These are phyloP conservation scores for Millerozyma miso DNA, from an alignment of 805 yeast species.

Conservation along the genomic window DNA sequence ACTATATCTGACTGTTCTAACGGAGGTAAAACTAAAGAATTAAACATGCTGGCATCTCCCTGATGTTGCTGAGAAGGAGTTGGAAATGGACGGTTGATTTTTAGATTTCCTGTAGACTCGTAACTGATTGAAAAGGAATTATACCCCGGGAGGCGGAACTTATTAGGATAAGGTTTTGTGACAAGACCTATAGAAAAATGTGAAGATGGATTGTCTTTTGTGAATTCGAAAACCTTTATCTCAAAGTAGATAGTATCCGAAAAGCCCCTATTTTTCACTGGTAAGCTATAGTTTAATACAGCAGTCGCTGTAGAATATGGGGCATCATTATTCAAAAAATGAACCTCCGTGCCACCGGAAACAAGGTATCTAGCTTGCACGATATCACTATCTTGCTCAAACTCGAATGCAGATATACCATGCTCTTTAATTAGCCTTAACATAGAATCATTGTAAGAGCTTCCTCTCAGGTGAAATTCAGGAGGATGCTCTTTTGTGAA, in stretches of 20 bases:
- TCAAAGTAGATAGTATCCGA: conserved; percentile 61
- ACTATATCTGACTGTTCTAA: conserved; percentile 50
- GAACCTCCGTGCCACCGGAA: conserved; percentile 36
- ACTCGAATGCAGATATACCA: conserved; percentile 39
- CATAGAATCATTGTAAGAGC: conserved; percentile 25
- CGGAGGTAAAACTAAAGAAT: conserved; percentile 48
- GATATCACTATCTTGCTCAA: conserved; percentile 31
- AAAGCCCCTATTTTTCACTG: conserved; percentile 27
- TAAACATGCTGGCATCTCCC: conserved; percentile 36
- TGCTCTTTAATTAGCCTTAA: conserved; percentile 28
- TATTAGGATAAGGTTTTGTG: conserved; percentile 67
- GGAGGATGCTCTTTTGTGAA: conserved; percentile 30
- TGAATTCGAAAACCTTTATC: conserved; percentile 35
- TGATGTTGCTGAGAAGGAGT: conserved; percentile 42
- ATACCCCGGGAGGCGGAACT: conserved; percentile 70
- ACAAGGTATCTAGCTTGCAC: conserved; percentile 32
- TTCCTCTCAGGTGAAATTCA: conserved; percentile 28
- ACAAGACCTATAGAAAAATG: conserved; percentile 63
- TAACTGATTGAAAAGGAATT: conserved; percentile 66
- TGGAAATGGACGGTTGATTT: conserved; percentile 62
- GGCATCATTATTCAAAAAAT: conserved; percentile 31
- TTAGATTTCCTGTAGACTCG: conserved; percentile 67
- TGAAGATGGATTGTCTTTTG: conserved; percentile 32
- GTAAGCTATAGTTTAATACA: conserved; percentile 36
- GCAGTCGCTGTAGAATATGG: conserved; percentile 39